A percentile compares a stretch with the other conserved stretches of the same genome.
Evolutionary conservation across 257 asterid genomes (phyloP).

Genomic region (Nicotiana benthamiana): DNA sequence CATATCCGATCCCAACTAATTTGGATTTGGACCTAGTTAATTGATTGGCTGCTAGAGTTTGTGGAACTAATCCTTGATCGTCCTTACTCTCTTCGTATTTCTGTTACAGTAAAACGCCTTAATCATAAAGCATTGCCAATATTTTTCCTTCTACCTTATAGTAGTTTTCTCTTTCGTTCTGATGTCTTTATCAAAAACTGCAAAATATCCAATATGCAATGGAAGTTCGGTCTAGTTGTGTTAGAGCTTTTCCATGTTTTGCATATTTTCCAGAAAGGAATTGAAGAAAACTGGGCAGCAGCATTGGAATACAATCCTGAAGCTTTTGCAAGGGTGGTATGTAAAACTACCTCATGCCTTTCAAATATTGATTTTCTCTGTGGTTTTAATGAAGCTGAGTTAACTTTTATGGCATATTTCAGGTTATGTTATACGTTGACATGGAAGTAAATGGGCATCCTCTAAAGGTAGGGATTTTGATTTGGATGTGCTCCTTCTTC

Average conservation of each 20-base stretch:
- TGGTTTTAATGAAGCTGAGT: not conserved
- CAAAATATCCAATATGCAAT: not conserved
- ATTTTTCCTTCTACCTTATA: not conserved
- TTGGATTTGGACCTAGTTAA: not conserved
- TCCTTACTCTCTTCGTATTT: not conserved
- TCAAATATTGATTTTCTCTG: not conserved
- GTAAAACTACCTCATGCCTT: conserved; percentile 4
- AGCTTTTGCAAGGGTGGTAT: conserved; percentile 95
- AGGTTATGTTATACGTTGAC: conserved; percentile 98
- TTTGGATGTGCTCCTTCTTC: not conserved
- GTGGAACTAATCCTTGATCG: not conserved
- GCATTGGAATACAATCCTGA: conserved; percentile 97
- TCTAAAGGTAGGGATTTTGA: conserved; percentile 50
- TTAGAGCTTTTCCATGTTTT: not conserved
- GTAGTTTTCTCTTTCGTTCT: not conserved
- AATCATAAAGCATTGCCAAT: not conserved
- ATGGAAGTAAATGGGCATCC: conserved; percentile 99
- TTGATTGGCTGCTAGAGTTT: not conserved
- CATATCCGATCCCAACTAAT: not conserved
- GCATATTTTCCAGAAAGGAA: conserved; percentile 66
- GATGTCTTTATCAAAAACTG: not conserved
- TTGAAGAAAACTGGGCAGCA: conserved; percentile 97
- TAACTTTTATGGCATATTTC: conserved; percentile 14
- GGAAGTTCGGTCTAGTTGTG: not conserved
- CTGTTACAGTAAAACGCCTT: not conserved